phyloP scores from a whole-genome alignment of 345 rosid genomes.

The Arabis hirsuta region DNA sequence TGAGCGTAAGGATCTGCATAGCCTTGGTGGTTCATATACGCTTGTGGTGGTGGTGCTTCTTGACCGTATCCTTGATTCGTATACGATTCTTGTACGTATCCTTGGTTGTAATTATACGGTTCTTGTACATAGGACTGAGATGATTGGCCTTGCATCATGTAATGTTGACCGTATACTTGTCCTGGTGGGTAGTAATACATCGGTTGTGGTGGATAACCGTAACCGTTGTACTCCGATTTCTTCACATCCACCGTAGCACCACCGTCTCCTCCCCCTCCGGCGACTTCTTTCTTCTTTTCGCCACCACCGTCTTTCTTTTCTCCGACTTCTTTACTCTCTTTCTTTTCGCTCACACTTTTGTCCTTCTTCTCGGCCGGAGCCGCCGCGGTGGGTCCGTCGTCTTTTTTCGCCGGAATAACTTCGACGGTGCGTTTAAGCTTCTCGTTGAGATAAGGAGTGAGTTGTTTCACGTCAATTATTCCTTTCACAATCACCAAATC shows the following conservation, averaged over 20 bases:
- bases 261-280: conserved; percentile 37
- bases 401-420: conserved; percentile 58
- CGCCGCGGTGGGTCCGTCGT: conserved; percentile 31
- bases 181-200: conserved; percentile 55
- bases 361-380: conserved; percentile 48
- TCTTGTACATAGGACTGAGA: conserved; percentile 45
- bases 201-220: conserved; percentile 47
- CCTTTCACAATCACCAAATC: conserved; percentile 82
- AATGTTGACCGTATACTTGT: conserved; percentile 45
- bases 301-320: conserved; percentile 41
- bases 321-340: conserved; percentile 39
- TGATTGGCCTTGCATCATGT: conserved; percentile 47
- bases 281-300: conserved; percentile 43
- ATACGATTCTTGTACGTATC: conserved; percentile 41
- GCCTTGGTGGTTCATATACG: conserved; percentile 42
- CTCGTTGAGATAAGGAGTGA: conserved; percentile 55
- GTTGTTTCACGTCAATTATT: conserved; percentile 60
- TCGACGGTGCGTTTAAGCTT: conserved; percentile 73
- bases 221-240: conserved; percentile 56
- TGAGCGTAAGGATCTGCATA: conserved; percentile 47
- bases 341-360: conserved; percentile 45
- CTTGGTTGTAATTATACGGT: conserved; percentile 41
- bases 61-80: conserved; percentile 38
- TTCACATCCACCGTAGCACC: conserved; percentile 55
- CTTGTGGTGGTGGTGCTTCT: conserved; percentile 19